Percentiles rank a stretch among this genome's conserved stretches.
Evolutionary conservation across 371 early-diverging fungal genomes (phyloP).

Genomic region (Mortierella sp.): DNA sequence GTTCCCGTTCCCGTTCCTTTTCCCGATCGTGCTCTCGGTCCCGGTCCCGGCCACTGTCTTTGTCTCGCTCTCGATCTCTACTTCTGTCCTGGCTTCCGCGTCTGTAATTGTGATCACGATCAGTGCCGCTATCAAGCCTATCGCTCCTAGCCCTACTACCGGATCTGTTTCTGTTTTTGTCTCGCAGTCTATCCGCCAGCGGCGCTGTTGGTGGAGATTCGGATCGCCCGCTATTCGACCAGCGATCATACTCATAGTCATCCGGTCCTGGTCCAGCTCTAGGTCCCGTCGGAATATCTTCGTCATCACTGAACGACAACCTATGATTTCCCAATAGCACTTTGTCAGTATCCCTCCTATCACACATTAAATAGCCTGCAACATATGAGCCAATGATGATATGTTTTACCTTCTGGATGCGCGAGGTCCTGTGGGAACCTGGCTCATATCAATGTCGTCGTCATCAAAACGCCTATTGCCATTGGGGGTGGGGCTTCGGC

Average conservation of each 20-base stretch:
- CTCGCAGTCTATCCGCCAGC: constrained; percentile 35
- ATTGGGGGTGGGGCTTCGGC: constrained; percentile 3
- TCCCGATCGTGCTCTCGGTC: constrained; percentile 15
- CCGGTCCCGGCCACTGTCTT: constrained; percentile 12
- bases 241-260: constrained; percentile 12
- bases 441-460: constrained; percentile 46
- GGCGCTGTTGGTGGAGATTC: constrained; percentile 43
- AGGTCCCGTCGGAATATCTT: constrained; percentile 44
- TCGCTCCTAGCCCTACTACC: constrained; percentile 34
- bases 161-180: constrained; percentile 39
- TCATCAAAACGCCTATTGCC: constrained; percentile 28
- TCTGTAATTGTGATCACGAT: constrained; percentile 22
- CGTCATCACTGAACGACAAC: constrained; percentile 22
- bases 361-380: no score
- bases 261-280: constrained; percentile 32
- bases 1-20: constrained; percentile 13
- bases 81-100: constrained; percentile 7
- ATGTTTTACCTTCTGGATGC: constrained; percentile 26
- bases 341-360: no score
- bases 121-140: constrained; percentile 6
- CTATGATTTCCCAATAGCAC: constrained; percentile 6
- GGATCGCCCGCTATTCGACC: constrained; percentile 12
- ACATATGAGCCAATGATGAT: no score
- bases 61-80: constrained; percentile 8
- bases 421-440: constrained; percentile 47